These are phyloP conservation scores for Peribolospora kevripleyi DNA, from an alignment of 768 basidiomycete genomes.

Conservation along the genomic window DNA sequence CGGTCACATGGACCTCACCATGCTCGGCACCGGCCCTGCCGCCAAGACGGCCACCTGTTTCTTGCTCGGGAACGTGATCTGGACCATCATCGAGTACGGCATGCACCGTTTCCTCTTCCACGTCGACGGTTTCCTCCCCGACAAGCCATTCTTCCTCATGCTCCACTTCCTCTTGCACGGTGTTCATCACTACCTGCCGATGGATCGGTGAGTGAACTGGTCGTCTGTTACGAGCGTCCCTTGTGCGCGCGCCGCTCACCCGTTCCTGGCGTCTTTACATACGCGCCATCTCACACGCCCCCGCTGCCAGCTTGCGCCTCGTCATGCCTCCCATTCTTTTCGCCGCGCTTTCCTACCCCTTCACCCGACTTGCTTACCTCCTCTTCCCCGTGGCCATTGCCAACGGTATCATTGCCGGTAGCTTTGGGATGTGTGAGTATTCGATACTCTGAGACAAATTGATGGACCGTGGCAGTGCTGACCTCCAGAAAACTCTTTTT, in stretches of 20 bases:
- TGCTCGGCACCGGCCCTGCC: constrained; percentile 12
- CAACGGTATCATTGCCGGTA: constrained; percentile 73
- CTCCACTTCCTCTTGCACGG: constrained; percentile 86
- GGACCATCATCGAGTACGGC: constrained; percentile 71
- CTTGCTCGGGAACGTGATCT: constrained; percentile 60
- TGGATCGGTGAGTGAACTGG: constrained; percentile 20
- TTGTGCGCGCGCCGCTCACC: neutral
- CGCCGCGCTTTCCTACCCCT: constrained; percentile 46
- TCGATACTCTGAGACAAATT: no score
- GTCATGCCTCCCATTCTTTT: constrained; percentile 93
- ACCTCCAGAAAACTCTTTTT: no score
- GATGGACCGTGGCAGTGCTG: no score
- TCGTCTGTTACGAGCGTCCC: neutral
- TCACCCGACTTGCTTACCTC: constrained; percentile 57
- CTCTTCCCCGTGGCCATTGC: constrained; percentile 65
- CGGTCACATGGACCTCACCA: constrained; percentile 1
- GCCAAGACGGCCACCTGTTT: constrained; percentile 42
- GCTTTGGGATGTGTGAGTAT: constrained; percentile 19
- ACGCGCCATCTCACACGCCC: constrained; percentile 4
- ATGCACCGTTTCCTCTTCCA: constrained; percentile 97
- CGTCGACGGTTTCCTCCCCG: constrained; percentile 65
- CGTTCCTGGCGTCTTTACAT: neutral
- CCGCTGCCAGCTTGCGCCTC: constrained; percentile 40
- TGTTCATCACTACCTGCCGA: constrained; percentile 86
- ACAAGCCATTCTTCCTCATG: constrained; percentile 48